Evolutionary conservation across 2,329 filamentous ascomycete genomes (phyloP), one percentile per base, ranked within the genome.

Genomic region (Phoma sp.): DNA sequence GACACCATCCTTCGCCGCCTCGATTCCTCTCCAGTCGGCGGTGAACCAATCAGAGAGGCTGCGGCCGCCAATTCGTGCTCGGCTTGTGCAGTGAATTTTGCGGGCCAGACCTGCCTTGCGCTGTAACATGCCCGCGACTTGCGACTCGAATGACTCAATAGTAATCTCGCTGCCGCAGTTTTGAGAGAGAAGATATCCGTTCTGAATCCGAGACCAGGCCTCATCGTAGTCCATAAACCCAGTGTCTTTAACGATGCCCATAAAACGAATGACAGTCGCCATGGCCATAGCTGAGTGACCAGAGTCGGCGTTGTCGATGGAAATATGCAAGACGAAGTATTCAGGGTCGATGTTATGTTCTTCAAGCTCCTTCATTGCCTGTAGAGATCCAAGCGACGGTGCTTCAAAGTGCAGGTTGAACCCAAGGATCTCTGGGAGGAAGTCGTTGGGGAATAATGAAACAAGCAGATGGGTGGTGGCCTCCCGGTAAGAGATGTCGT

Each of bases 381-480:
- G 71, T 50, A 81, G 57, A 1, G 76, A 69, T 46, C 77, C 74
- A 15, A 78, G 56, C 2, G 76, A 71, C 12, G 81, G 45, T 23
- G 66, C 63, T 59, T 83, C 80, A 47, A 77, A 83, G 21, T 79
- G 75, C 66, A 83, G 70, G 57, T 81, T 83, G 60, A 81, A 83
- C 1, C 81, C 80, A 3, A 83, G 64, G 4, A 80, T 78, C 61
- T 83, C 81, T 0, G 80, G 80, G 2, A 83, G 56, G 56, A 82
- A 81, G 7, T 82, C 76, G 29, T 79, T 57, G 1, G 79, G 77
- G 30, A 80, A 83, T 1, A 83, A 68, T 1, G 79, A 81, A 9
- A 83, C 71, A 3, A 78, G 69, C 4, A 82, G 57, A 47, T 83
- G 81, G 2, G 73, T 71, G 5, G 77, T 79, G 1, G 77, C 70